Percentiles rank a stretch among this genome's conserved stretches.
phyloP scores from a whole-genome alignment of 345 rosid species.

The Eucalyptus marginata region DNA sequence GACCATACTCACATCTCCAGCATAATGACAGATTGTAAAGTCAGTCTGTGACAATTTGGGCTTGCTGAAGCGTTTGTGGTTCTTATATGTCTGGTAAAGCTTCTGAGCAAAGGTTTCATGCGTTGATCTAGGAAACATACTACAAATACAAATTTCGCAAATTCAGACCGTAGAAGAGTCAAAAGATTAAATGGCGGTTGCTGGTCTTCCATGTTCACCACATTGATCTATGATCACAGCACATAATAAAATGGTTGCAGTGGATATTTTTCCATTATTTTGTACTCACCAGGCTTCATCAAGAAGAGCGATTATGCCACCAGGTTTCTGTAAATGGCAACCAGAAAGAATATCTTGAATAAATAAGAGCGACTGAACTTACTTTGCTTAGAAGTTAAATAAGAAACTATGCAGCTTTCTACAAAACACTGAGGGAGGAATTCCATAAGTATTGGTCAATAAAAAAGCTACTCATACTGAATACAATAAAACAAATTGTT shows the following conservation, averaged over 20 bases:
- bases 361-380: not conserved
- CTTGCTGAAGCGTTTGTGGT: conserved; percentile 83
- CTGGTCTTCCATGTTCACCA: not conserved
- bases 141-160: conserved; percentile 15
- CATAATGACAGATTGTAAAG: conserved; percentile 96
- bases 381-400: not conserved
- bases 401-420: not conserved
- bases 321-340: conserved; percentile 68
- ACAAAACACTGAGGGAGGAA: not conserved
- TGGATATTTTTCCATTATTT: not conserved
- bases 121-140: conserved; percentile 99
- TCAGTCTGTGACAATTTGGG: conserved; percentile 94
- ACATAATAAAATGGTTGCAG: not conserved
- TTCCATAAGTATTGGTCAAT: not conserved
- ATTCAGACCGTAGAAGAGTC: not conserved
- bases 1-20: conserved; percentile 79
- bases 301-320: conserved; percentile 96
- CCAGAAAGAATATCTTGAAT: not conserved
- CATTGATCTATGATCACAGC: not conserved
- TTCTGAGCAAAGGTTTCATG: conserved; percentile 98
- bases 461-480: not conserved
- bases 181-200: not conserved
- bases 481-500: not conserved
- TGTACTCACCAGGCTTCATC: conserved; percentile 97
- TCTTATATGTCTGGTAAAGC: conserved; percentile 92